Evolutionary conservation across 1,284 basidiomycete genomes (phyloP), one percentile per base, ranked within the genome.

Genomic region (Ceratobasidium sp.): DNA sequence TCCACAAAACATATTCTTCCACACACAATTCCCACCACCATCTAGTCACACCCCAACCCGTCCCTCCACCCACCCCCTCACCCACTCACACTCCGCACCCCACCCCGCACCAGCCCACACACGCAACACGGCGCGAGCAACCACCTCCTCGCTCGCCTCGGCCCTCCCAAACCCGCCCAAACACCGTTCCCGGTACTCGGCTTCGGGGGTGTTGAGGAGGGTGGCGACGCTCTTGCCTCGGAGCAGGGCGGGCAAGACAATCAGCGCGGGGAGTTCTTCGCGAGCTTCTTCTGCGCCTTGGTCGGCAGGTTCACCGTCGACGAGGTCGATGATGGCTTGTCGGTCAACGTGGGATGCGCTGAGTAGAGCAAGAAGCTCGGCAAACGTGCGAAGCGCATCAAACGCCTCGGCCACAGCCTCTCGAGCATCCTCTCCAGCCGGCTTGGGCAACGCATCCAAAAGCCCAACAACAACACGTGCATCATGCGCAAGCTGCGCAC

Each of bases 401-500:
- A 91, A 90, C 0, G 91, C 93, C 81, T 94, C 93, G 65, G 91
- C 89, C 4, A 94, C 92, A 1, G 91, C 93, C 81, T 94, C 93
- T 32, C 86, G 85, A 13, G 93, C 92, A 22, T 92, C 82, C 6
- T 77, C 77, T 62, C 86, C 85, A 5, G 80, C 82, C n/a, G 92
- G 92, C 22, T 89, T 88, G 29, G 92, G 91, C 44, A 94, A 85
- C 44, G 84, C 82, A 68, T 82, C 84, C 54, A 94, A 84, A 25
- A 93, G 40, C 1, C 37, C 29, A 8, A 75, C 22, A n/a, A 75
- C 52, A 52, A 54, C 37, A 37, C 61, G 32, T 15, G 76, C 49
- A 34, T 68, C 40, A 29, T 75, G 49, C 29, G 73, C 75, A 7
- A 75, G 46, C n/a, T 69, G 64, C 43, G 62, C 65, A 32, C 68